phyloP scores from a whole-genome alignment of 2,329 filamentous ascomycete species.

The Aspergillus nomiae region DNA sequence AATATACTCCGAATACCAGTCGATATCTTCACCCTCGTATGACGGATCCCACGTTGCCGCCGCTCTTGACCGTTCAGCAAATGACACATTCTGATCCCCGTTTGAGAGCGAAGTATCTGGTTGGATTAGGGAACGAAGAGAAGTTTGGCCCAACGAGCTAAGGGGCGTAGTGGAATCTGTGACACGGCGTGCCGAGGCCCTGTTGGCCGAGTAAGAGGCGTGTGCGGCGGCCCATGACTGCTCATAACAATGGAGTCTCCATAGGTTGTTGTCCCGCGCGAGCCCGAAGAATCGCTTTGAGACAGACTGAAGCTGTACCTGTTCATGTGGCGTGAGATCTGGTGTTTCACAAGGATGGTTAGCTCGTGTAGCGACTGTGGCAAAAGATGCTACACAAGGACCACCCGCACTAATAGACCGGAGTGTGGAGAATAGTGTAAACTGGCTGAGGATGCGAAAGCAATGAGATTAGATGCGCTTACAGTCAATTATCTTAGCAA shows the following conservation, averaged over 20 bases:
- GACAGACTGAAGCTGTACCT: conserved; percentile 69
- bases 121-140: conserved; percentile 38
- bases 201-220: conserved; percentile 23
- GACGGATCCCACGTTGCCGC: conserved; percentile 79
- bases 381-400: conserved; percentile 9
- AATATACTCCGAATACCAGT: conserved; percentile 89
- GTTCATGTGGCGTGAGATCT: conserved; percentile 66
- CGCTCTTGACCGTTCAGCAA: conserved; percentile 32
- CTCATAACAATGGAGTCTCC: conserved; percentile 74
- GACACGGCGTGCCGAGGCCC: conserved; percentile 52
- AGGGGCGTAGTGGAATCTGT: conserved; percentile 38
- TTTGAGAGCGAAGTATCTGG: conserved; percentile 19
- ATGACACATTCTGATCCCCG: conserved; percentile 9
- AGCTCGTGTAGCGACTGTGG: conserved; percentile 20
- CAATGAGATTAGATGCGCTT: conserved; percentile 34
- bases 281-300: conserved; percentile 67
- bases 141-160: conserved; percentile 33
- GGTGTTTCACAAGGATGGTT: conserved; percentile 17
- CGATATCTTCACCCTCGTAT: conserved; percentile 69
- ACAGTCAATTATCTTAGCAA: conserved; percentile 66
- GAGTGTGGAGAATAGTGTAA: conserved; percentile 4
- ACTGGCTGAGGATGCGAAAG: conserved; percentile 5
- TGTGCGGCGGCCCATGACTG: conserved; percentile 67
- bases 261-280: conserved; percentile 73
- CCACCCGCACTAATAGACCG: conserved; percentile 22